Conservation (phyloP, 495 filamentous ascomycete species). For the Penicillium soppii region DNA sequence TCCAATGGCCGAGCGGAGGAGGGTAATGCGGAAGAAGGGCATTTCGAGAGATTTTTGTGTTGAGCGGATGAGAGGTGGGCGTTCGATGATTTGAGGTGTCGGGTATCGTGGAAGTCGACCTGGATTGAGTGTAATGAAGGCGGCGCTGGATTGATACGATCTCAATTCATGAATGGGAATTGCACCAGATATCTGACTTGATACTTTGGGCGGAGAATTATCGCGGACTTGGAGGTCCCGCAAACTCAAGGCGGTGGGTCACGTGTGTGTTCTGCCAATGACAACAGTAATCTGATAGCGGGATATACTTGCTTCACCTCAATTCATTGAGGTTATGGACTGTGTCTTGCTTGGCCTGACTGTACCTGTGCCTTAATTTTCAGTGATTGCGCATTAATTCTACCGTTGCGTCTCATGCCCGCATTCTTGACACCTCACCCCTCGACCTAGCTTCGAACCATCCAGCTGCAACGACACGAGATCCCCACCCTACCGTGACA, state of each 20-base stretch:
- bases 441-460: constrained; percentile 3
- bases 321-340: neutral
- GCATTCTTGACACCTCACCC: constrained; percentile 5
- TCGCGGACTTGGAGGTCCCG: constrained; percentile 1
- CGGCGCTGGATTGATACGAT: neutral
- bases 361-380: neutral
- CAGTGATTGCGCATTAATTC: too few relatives aligned
- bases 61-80: constrained; percentile 1
- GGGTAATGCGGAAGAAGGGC: constrained; percentile 94
- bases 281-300: constrained; percentile 10
- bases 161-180: neutral
- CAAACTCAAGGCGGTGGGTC: constrained; percentile 24
- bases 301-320: neutral
- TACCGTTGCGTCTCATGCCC: neutral
- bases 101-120: neutral
- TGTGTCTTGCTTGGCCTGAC: constrained; percentile 3
- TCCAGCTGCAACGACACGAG: constrained; percentile 7
- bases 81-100: neutral
- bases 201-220: neutral
- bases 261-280: constrained; percentile 28
- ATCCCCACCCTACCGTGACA: constrained; percentile 1
- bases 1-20: constrained; percentile 90
- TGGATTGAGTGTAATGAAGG: neutral
- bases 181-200: neutral
- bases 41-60: constrained; percentile 45